Conservation (phyloP, 768 basidiomycete species). For the Hygrophorus russula region DNA sequence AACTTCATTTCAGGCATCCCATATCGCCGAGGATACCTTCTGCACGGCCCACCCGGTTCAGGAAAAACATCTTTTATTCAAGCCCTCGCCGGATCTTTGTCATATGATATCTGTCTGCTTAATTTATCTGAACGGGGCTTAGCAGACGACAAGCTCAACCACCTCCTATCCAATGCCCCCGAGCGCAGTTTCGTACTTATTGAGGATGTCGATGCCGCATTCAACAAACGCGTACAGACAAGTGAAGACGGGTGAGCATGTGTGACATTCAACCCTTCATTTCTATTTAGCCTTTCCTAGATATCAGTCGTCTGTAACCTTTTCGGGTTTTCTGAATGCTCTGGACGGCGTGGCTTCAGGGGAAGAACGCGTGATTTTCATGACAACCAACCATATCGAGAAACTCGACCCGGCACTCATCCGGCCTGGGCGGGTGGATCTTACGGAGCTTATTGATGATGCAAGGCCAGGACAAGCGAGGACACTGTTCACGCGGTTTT, state of each 20-base stretch:
- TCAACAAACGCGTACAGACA: slow-evolving; percentile 85
- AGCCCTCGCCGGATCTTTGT: slow-evolving; percentile 83
- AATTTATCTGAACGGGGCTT: slow-evolving; percentile 95
- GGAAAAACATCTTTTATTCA: slow-evolving; percentile 99
- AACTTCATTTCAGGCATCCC: slow-evolving; percentile 66
- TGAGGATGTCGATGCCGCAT: slow-evolving; percentile 96
- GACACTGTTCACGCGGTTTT: slow-evolving; percentile 76
- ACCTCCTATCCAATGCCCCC: slow-evolving; percentile 85
- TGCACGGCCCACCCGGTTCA: slow-evolving; percentile 94
- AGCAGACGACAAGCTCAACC: slow-evolving; percentile 92
- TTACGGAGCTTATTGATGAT: slow-evolving; percentile 76
- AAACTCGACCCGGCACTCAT: slow-evolving; percentile 89
- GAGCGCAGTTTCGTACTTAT: slow-evolving; percentile 91
- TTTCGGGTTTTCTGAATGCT: slow-evolving; percentile 95
- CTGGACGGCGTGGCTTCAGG: slow-evolving; percentile 96
- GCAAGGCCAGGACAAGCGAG: slow-evolving; percentile 74
- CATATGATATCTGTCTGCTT: slow-evolving; percentile 92
- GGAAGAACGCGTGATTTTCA: slow-evolving; percentile 96
- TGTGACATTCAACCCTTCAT: not conserved
- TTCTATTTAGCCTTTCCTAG: slow-evolving; percentile 27
- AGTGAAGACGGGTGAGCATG: slow-evolving; percentile 78
- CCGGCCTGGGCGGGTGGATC: slow-evolving; percentile 90
- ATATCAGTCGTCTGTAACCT: slow-evolving; percentile 92
- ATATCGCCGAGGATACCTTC: slow-evolving; percentile 88
- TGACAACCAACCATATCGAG: slow-evolving; percentile 96